These are phyloP conservation scores for Crithidia thermophila DNA, from an alignment of 208 protist genomes.

Conservation along the genomic window DNA sequence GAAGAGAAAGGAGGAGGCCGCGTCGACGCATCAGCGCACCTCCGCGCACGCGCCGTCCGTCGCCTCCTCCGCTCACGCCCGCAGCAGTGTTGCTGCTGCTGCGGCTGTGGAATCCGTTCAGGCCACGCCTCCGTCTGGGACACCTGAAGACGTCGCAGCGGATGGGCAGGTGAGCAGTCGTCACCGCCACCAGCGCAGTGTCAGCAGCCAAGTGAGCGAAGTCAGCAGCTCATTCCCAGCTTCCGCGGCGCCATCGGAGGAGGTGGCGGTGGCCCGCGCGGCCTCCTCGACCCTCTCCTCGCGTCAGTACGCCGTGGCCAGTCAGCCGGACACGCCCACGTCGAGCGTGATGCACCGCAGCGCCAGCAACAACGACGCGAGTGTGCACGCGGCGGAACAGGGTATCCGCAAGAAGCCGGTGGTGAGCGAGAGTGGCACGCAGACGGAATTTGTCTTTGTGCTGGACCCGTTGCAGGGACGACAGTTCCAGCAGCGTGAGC, in stretches of 20 bases:
- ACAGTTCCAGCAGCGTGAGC: constrained; percentile 11
- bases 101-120: not conserved
- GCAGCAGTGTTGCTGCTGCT: not conserved
- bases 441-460: constrained; percentile 32
- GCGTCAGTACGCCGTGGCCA: not conserved
- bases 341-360: not conserved
- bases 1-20: not conserved
- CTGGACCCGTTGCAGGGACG: constrained; percentile 19
- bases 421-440: constrained; percentile 7
- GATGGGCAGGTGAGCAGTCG: not conserved
- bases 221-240: not conserved
- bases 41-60: not conserved
- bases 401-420: not conserved
- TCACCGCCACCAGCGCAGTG: not conserved
- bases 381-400: not conserved
- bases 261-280: not conserved
- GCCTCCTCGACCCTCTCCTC: not conserved
- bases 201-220: not conserved
- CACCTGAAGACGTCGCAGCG: not conserved
- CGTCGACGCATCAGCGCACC: too few species aligned
- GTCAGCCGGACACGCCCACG: not conserved
- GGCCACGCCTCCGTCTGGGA: not conserved
- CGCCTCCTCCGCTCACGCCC: not conserved
- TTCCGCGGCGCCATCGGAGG: constrained; percentile 12
- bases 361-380: not conserved